A percentile compares a stretch with the other conserved stretches of the same genome.
These are phyloP conservation scores for Fusarium liriodendri DNA, from an alignment of 2,329 filamentous ascomycete genomes.

Conservation along the genomic window DNA sequence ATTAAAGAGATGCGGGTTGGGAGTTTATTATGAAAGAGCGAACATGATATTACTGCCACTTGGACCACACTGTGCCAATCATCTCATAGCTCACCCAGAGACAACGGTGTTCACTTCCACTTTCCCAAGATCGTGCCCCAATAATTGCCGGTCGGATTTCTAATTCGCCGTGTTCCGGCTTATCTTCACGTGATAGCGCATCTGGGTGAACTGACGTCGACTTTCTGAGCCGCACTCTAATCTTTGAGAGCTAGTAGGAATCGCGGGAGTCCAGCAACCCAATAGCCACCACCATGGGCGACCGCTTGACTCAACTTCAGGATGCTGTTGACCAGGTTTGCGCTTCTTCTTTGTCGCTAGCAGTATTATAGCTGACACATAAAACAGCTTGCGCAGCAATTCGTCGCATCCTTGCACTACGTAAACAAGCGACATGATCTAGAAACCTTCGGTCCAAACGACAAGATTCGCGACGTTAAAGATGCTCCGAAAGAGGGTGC, in stretches of 20 bases:
- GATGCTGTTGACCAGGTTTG: slow-evolving; percentile 84
- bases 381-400: slow-evolving; percentile 72
- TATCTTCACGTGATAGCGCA: slow-evolving; percentile 34
- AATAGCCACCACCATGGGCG: slow-evolving; percentile 66
- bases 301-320: slow-evolving; percentile 85
- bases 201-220: neutral
- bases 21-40: slow-evolving; percentile 31
- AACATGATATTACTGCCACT: slow-evolving; percentile 34
- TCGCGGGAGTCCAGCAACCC: neutral
- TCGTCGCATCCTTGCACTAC: slow-evolving; percentile 74
- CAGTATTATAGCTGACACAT: slow-evolving; percentile 5
- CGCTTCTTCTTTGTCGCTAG: neutral
- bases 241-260: neutral
- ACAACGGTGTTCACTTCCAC: slow-evolving; percentile 54
- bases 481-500: slow-evolving; percentile 64
- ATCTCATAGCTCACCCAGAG: slow-evolving; percentile 39
- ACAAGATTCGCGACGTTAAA: slow-evolving; percentile 70
- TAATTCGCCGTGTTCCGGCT: slow-evolving; percentile 44
- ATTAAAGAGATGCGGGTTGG: slow-evolving; percentile 23
- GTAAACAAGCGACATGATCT: slow-evolving; percentile 77
- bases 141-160: slow-evolving; percentile 40
- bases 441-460: slow-evolving; percentile 66
- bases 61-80: slow-evolving; percentile 41
- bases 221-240: neutral
- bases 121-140: slow-evolving; percentile 10